phyloP scores from a whole-genome alignment of 495 filamentous ascomycete genomes.

The Talaromyces borbonicus region DNA sequence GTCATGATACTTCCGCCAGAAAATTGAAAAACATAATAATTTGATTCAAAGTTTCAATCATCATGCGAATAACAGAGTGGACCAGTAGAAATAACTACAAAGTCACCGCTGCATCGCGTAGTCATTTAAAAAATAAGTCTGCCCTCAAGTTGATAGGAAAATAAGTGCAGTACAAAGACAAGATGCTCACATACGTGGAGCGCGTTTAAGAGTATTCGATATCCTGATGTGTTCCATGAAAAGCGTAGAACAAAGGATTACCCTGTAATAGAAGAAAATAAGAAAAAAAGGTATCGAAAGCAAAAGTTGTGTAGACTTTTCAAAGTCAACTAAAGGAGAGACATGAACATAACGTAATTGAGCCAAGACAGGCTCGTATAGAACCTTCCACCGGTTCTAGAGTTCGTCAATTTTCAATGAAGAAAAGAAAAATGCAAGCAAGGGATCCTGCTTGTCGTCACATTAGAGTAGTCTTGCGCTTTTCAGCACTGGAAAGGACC shows the following conservation, averaged over 20 bases:
- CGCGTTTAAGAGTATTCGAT: too few species aligned
- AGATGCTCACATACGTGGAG: too few species aligned
- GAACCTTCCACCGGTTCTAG: constrained; percentile 7
- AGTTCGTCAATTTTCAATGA: neutral
- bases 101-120: too few species aligned
- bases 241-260: too few species aligned
- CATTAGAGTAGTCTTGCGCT: constrained; percentile 69
- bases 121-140: too few species aligned
- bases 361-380: neutral
- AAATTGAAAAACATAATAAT: neutral
- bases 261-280: too few species aligned
- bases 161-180: too few species aligned
- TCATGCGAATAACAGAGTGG: too few species aligned
- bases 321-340: constrained; percentile 2
- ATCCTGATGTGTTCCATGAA: too few species aligned
- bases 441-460: constrained; percentile 17
- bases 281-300: neutral
- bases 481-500: constrained; percentile 80
- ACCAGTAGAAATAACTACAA: too few species aligned
- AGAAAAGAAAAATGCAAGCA: neutral
- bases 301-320: too few species aligned
- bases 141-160: too few species aligned
- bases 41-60: neutral
- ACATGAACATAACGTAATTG: constrained; percentile 2
- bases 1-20: neutral